Evolutionary conservation across 306 rosid species (phyloP).

Genomic region (Herpetospermum pedunculosum): DNA sequence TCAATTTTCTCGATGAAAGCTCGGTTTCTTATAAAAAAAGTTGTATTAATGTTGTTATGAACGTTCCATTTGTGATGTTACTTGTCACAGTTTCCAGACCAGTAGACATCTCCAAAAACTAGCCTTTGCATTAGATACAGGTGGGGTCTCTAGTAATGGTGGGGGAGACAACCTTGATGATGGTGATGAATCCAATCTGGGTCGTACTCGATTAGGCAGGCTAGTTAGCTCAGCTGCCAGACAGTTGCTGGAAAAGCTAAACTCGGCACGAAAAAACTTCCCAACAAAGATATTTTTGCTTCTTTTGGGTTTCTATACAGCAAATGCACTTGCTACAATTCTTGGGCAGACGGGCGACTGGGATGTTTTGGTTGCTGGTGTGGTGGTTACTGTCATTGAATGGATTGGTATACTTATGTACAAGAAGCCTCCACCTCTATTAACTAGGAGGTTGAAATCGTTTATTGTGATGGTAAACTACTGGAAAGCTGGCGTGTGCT

Average conservation of each 20-base stretch:
- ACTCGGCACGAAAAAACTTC: constrained; percentile 68
- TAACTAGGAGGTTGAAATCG: constrained; percentile 56
- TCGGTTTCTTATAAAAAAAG: neutral
- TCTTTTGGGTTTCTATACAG: constrained; percentile 96
- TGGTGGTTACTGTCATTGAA: constrained; percentile 90
- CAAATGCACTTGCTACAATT: constrained; percentile 90
- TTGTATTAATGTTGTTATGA: constrained; percentile 8
- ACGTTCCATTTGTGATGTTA: constrained; percentile 14
- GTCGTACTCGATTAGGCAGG: constrained; percentile 84
- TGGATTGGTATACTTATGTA: constrained; percentile 92
- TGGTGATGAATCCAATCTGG: constrained; percentile 42
- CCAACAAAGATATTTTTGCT: constrained; percentile 83
- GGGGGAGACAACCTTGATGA: constrained; percentile 48
- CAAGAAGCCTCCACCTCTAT: constrained; percentile 39
- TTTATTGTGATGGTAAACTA: constrained; percentile 65
- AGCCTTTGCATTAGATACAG: constrained; percentile 76
- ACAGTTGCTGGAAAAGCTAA: constrained; percentile 72
- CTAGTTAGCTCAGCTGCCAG: constrained; percentile 73
- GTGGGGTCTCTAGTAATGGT: constrained; percentile 53
- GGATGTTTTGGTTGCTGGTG: constrained; percentile 95
- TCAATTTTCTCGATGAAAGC: neutral
- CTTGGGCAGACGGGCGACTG: constrained; percentile 97
- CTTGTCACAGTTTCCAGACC: constrained; percentile 41
- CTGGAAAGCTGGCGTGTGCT: constrained; percentile 98
- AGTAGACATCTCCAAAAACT: constrained; percentile 43